These are phyloP conservation scores for Neofusicoccum kwambonambiense DNA, from an alignment of 2,329 filamentous ascomycete genomes.

Conservation along the genomic window DNA sequence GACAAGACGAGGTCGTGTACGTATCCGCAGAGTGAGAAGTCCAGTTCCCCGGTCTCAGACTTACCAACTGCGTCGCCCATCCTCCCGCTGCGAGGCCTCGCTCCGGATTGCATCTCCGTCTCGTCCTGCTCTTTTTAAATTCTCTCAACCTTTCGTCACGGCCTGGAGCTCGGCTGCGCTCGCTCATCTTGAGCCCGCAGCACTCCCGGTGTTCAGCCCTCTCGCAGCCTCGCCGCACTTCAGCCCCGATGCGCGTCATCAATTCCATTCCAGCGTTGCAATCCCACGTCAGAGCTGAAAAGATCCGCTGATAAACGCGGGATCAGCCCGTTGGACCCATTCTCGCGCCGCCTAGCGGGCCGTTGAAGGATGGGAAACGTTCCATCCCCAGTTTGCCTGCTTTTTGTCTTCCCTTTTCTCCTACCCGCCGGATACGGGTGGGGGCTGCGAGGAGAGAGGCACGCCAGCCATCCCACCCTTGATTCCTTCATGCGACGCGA, in stretches of 20 bases:
- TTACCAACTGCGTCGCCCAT: not conserved
- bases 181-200: too few relatives aligned
- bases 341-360: conserved; percentile 8
- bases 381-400: not conserved
- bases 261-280: conserved; percentile 13
- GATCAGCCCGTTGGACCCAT: conserved; percentile 15
- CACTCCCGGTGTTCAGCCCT: not conserved
- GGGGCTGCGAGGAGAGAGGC: not conserved
- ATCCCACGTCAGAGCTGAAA: conserved; percentile 14
- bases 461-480: conserved; percentile 9
- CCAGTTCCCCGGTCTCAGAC: conserved; percentile 6
- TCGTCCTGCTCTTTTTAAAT: not conserved
- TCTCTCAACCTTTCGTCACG: not conserved
- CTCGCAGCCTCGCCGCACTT: not conserved
- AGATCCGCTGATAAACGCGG: conserved; percentile 12
- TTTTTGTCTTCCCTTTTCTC: not conserved
- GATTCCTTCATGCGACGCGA: conserved; percentile 13
- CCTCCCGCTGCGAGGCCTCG: not conserved
- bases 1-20: conserved; percentile 12
- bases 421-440: not conserved
- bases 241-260: conserved; percentile 4
- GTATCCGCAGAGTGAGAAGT: not conserved
- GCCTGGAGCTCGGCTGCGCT: not conserved
- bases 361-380: conserved; percentile 2
- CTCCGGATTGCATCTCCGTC: not conserved